Evolutionary conservation across 768 basidiomycete species (phyloP).

Genomic region (Boletus bicolor): DNA sequence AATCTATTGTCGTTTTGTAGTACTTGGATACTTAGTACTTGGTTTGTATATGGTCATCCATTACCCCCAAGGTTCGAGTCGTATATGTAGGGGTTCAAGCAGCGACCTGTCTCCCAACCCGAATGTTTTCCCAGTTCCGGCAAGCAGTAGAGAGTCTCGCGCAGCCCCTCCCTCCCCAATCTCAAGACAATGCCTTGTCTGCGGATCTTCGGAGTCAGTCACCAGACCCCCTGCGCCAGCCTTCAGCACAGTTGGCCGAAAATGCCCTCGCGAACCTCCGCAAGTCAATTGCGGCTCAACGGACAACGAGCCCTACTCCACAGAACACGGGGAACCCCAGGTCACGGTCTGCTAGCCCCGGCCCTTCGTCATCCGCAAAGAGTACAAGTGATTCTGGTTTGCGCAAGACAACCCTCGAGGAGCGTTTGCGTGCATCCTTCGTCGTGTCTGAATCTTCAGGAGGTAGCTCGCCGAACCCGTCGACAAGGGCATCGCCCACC

Average conservation of each 20-base stretch:
- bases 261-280: conserved; percentile 57
- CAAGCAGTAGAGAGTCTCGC: conserved; percentile 72
- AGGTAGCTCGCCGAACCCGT: conserved; percentile 38
- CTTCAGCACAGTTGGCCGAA: conserved; percentile 58
- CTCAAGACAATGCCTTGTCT: conserved; percentile 30
- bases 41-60: neutral
- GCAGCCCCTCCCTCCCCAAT: conserved; percentile 40
- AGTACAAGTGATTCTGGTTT: conserved; percentile 20
- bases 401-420: conserved; percentile 66
- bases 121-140: conserved; percentile 74
- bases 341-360: conserved; percentile 24
- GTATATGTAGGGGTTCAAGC: neutral
- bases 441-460: conserved; percentile 54
- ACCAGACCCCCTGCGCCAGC: conserved; percentile 31
- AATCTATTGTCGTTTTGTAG: conserved; percentile 1
- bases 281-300: conserved; percentile 58
- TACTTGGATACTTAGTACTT: conserved; percentile 5
- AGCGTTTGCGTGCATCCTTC: conserved; percentile 67
- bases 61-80: neutral
- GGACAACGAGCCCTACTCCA: conserved; percentile 40
- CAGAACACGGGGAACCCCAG: conserved; percentile 14
- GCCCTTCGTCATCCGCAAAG: conserved; percentile 20
- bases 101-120: neutral
- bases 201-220: conserved; percentile 38
- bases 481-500: conserved; percentile 42